A percentile compares a stretch with the other conserved stretches of the same genome.
Conservation (phyloP, 495 filamentous ascomycete species). For the Parachaetomium inaequale region DNA sequence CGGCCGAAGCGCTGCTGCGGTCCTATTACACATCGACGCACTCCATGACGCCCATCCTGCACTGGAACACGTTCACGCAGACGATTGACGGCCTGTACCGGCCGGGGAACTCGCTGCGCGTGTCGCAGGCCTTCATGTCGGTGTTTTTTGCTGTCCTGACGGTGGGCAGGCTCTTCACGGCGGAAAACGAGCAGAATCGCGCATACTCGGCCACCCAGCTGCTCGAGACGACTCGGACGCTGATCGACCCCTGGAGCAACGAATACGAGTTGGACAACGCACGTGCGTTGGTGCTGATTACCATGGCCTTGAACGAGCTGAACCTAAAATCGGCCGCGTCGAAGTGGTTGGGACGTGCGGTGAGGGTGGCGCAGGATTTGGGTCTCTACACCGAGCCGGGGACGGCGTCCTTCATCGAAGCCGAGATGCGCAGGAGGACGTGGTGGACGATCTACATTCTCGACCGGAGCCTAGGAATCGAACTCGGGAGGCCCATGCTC, state of each 20-base stretch:
- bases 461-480: constrained; percentile 78
- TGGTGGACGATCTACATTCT: constrained; percentile 96
- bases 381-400: constrained; percentile 77
- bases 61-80: constrained; percentile 80
- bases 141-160: constrained; percentile 83
- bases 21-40: constrained; percentile 77
- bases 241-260: constrained; percentile 81
- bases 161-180: constrained; percentile 73
- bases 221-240: constrained; percentile 63
- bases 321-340: constrained; percentile 87
- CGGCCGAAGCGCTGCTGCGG: constrained; percentile 70
- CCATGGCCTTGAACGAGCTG: constrained; percentile 78
- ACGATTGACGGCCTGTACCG: constrained; percentile 77
- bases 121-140: constrained; percentile 72
- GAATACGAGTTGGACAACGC: constrained; percentile 77
- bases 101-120: constrained; percentile 57
- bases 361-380: constrained; percentile 82
- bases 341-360: constrained; percentile 83
- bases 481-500: constrained; percentile 74
- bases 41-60: constrained; percentile 74
- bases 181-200: constrained; percentile 50
- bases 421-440: constrained; percentile 81
- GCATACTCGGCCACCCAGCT: constrained; percentile 65
- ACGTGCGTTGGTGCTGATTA: constrained; percentile 65
- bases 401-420: constrained; percentile 70